These are phyloP conservation scores for Gaillardinia entomophila DNA, from an alignment of 805 yeast species.

Conservation along the genomic window DNA sequence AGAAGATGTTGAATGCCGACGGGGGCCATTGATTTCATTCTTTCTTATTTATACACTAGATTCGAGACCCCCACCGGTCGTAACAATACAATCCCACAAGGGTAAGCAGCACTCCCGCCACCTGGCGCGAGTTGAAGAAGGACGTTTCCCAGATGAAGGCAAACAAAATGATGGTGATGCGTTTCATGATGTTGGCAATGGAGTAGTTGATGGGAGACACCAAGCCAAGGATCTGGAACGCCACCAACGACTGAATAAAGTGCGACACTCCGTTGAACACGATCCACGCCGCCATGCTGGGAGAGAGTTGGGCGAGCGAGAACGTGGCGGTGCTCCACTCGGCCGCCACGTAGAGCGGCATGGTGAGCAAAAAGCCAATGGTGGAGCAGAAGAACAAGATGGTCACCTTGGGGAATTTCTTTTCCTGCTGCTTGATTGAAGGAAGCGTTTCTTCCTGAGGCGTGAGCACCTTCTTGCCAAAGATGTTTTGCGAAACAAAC, in stretches of 20 bases:
- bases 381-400: constrained; percentile 67
- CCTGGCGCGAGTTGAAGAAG: constrained; percentile 23
- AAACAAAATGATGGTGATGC: constrained; percentile 64
- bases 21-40: constrained; percentile 24
- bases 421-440: constrained; percentile 3
- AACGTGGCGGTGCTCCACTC: constrained; percentile 35
- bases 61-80: constrained; percentile 34
- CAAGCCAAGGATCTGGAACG: constrained; percentile 69
- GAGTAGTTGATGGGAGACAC: constrained; percentile 75
- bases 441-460: constrained; percentile 22
- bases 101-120: constrained; percentile 30
- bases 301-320: constrained; percentile 26
- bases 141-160: constrained; percentile 55
- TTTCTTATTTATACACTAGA: neutral
- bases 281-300: constrained; percentile 32
- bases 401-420: constrained; percentile 63
- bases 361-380: constrained; percentile 60
- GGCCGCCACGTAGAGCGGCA: constrained; percentile 58
- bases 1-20: constrained; percentile 35
- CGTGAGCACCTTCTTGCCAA: constrained; percentile 70
- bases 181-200: constrained; percentile 69
- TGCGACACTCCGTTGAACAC: constrained; percentile 63
- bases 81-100: constrained; percentile 36
- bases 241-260: constrained; percentile 66
- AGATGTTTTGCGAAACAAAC: constrained; percentile 73